These are phyloP conservation scores for Aspergillus hancockii DNA, from an alignment of 495 filamentous ascomycete genomes.

Conservation along the genomic window DNA sequence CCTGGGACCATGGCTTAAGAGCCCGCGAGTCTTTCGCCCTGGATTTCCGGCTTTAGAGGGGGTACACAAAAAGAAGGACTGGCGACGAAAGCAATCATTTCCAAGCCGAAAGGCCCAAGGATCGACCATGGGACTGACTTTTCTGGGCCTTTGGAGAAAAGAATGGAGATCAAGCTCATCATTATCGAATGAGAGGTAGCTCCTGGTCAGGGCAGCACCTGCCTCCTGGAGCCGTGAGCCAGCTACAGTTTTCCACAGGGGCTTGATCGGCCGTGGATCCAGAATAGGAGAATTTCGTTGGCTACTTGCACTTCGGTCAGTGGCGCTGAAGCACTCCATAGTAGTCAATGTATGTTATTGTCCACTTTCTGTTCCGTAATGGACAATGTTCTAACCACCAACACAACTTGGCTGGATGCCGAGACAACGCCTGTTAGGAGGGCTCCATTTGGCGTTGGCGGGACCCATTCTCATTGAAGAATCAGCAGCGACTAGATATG, in stretches of 20 bases:
- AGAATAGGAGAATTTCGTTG: conserved; percentile 9
- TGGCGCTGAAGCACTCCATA: conserved; percentile 2
- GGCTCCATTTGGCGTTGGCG: not conserved
- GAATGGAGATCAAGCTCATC: conserved; percentile 6
- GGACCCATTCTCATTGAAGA: not conserved
- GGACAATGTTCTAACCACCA: not conserved
- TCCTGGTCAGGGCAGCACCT: conserved; percentile 6
- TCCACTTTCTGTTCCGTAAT: not conserved
- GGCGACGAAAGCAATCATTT: conserved; percentile 14
- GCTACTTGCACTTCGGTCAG: not conserved
- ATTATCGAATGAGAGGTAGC: conserved; percentile 12
- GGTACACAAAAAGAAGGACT: not conserved
- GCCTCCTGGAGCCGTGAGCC: conserved; percentile 3
- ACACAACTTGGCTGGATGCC: not conserved
- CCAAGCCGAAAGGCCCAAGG: conserved; percentile 13
- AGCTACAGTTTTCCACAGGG: conserved; percentile 8
- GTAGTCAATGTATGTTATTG: not conserved
- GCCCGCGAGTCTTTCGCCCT: not conserved
- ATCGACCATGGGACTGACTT: conserved; percentile 18
- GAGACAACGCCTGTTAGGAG: not conserved
- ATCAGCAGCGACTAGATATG: not conserved
- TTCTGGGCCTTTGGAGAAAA: conserved; percentile 9
- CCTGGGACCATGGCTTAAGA: not conserved
- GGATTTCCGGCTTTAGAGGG: conserved; percentile 4
- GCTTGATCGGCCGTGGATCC: conserved; percentile 10